Evolutionary conservation across 2,329 filamentous ascomycete genomes (phyloP), one percentile per base, ranked within the genome.

Genomic region (Rutstroemia sydowiana): DNA sequence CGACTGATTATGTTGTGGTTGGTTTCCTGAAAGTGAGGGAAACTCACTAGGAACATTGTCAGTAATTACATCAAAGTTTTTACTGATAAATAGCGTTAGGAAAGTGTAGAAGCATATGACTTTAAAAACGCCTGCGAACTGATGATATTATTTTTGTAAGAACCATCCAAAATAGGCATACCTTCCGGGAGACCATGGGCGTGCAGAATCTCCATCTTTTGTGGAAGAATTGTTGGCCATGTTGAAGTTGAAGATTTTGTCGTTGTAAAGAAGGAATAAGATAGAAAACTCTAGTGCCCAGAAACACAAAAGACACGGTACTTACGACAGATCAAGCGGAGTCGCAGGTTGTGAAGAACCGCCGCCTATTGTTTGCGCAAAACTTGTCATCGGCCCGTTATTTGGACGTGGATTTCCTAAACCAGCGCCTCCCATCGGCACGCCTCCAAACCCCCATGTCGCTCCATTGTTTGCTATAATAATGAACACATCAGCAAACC

Each of bases 311-410:
- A 31, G 40, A n/a, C n/a, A 45, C 9, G 40, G 18, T 13, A 83
- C 81, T 70, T 78, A 85, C 81, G 80, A 82, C 52, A 79, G 71
- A 65, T 85, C 82, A 55, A 85, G 69, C 39, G 80, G 75, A 57
- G 81, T 80, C 59, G 77, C 71, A 60, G 78, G 75, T 68, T 83
- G 80, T 53, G 81, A 82, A 56, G 78, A 78, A 62, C 75, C 63
- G 46, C 54, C 63, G 46, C 54, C 76, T 62, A 85, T 70, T 64
- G 79, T 84, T 66, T 85, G 81, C 45, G 81, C 81, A 68, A 85
- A 85, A 67, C 81, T 85, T 71, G 66, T 77, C 81, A 61, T 79
- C 73, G 56, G 75, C 74, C 62, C 80, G 68, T 70, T 81, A 75
- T 63, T 78, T 73, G 50, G 71, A 67, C 57, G 75, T 45, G 74